Evolutionary conservation across 345 rosid species (phyloP).

Genomic region (Syzygium jambos): DNA sequence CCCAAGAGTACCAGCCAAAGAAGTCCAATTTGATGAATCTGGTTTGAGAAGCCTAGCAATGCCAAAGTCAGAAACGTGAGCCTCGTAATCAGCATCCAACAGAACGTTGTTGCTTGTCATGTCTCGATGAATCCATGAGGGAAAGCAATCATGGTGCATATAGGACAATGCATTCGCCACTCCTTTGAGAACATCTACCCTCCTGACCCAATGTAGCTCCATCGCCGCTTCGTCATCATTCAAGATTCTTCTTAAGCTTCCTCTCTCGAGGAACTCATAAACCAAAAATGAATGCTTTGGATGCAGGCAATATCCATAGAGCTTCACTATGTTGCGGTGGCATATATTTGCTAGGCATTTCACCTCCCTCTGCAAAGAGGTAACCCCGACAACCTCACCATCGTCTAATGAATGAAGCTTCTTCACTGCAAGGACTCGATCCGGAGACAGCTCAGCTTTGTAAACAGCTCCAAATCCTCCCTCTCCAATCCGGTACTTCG

Average conservation of each 20-base stretch:
- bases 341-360: neutral
- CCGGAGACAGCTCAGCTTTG: neutral
- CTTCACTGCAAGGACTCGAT: neutral
- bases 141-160: neutral
- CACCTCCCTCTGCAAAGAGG: neutral
- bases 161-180: neutral
- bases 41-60: neutral
- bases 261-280: neutral
- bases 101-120: neutral
- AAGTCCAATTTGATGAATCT: neutral
- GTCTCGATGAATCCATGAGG: neutral
- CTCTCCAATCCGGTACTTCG: neutral
- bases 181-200: neutral
- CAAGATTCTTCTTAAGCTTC: neutral
- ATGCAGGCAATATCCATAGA: neutral
- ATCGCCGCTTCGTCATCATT: neutral
- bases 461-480: neutral
- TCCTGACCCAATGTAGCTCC: neutral
- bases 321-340: neutral
- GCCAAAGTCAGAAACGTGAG: neutral
- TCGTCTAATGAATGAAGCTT: neutral
- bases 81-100: neutral
- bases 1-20: neutral
- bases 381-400: neutral
- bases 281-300: neutral